A percentile compares a stretch with the other conserved stretches of the same genome.
Evolutionary conservation across 2,329 filamentous ascomycete genomes (phyloP).

Genomic region (Colletotrichum siamense): DNA sequence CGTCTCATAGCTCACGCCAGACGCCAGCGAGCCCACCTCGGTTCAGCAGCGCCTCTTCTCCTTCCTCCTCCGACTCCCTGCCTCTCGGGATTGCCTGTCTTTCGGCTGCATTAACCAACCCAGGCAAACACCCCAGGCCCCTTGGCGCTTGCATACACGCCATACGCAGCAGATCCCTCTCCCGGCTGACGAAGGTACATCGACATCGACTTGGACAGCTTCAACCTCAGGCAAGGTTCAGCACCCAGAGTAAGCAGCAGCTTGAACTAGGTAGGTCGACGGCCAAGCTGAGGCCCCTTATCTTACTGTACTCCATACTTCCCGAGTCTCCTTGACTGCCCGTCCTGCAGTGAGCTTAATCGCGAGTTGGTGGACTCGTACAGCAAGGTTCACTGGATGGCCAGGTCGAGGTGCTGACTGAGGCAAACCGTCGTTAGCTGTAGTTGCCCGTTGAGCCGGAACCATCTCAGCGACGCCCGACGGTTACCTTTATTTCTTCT

Average conservation of each 20-base stretch:
- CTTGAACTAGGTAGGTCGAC: not conserved
- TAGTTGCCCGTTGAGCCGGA: slow-evolving; percentile 6
- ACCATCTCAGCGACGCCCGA: not conserved
- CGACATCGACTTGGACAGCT: not conserved
- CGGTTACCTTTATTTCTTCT: not conserved
- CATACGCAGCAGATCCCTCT: not conserved
- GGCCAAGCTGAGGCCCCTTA: not conserved
- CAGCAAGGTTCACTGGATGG: not conserved
- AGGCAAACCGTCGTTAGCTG: not conserved
- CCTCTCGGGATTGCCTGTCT: not conserved
- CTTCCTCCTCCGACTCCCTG: not conserved
- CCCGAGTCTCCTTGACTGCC: not conserved
- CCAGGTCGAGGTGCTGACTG: slow-evolving; percentile 4
- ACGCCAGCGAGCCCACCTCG: not conserved
- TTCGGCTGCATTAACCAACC: not conserved
- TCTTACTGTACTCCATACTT: not conserved
- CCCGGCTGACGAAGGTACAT: not conserved
- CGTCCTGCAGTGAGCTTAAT: not conserved
- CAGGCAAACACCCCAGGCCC: not conserved
- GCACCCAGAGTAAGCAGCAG: not conserved
- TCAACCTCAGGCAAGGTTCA: not conserved
- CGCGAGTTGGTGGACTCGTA: not conserved
- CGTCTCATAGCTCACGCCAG: not conserved
- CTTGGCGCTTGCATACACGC: not conserved
- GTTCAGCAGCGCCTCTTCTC: not conserved